Percentiles rank a stretch among this genome's conserved stretches.
Conservation (phyloP, 352 stramenopile species). For the Pythium volutum region DNA sequence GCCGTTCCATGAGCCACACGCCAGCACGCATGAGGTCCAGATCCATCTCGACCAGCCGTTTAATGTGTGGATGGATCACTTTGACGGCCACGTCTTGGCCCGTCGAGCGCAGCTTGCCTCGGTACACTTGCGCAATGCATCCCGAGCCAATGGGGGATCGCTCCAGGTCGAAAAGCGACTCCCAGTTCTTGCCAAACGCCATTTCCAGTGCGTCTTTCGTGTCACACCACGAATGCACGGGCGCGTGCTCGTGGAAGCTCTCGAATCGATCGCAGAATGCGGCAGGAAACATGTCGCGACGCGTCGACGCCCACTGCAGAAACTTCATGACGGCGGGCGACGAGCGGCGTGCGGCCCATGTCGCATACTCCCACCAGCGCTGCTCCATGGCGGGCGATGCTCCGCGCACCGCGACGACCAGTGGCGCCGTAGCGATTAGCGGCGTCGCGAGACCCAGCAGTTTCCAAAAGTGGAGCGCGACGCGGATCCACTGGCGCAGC, state of each 20-base stretch:
- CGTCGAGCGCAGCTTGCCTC: conserved; percentile 61
- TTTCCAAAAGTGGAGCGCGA: conserved; percentile 55
- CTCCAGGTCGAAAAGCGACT: conserved; percentile 50
- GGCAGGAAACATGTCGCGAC: conserved; percentile 92
- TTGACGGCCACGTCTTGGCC: conserved; percentile 88
- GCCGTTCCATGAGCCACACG: conserved; percentile 58
- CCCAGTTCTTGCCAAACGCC: conserved; percentile 88
- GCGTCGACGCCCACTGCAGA: conserved; percentile 93
- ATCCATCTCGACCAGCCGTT: conserved; percentile 85
- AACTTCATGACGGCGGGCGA: conserved; percentile 95
- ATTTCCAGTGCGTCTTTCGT: conserved; percentile 77
- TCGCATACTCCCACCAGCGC: conserved; percentile 62
- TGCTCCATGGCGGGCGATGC: conserved; percentile 33
- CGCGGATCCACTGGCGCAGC: conserved; percentile 43
- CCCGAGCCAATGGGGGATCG: conserved; percentile 83
- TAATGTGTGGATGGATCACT: conserved; percentile 91
- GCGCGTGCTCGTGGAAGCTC: conserved; percentile 86
- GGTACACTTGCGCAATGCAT: conserved; percentile 95
- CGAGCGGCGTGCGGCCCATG: conserved; percentile 57
- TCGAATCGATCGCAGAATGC: conserved; percentile 90
- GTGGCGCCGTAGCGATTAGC: conserved; percentile 41
- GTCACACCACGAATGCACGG: conserved; percentile 85
- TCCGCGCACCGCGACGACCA: conserved; percentile 33
- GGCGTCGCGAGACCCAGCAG: conserved; percentile 52
- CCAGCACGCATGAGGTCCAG: conserved; percentile 71